A percentile compares a stretch with the other conserved stretches of the same genome.
These are phyloP conservation scores for Bathelium albidoporum DNA, from an alignment of 495 filamentous ascomycete species.

Conservation along the genomic window DNA sequence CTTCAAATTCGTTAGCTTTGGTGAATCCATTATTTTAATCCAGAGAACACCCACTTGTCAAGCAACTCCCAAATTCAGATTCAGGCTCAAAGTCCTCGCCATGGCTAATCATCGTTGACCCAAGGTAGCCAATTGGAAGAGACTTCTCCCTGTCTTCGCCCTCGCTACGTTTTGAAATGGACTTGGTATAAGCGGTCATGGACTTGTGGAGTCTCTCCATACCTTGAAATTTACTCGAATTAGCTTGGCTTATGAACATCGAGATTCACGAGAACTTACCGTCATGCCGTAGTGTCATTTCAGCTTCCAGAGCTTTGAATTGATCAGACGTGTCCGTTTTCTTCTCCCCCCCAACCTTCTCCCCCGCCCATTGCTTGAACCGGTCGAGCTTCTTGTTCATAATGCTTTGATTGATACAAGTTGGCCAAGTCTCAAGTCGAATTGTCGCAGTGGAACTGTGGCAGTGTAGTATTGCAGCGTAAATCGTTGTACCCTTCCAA, in stretches of 20 bases:
- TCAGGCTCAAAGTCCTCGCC: slow-evolving; percentile 89
- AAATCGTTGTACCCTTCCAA: background rate
- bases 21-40: background rate
- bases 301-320: slow-evolving; percentile 84
- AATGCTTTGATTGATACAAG: slow-evolving; percentile 3
- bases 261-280: slow-evolving; percentile 42
- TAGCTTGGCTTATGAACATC: background rate
- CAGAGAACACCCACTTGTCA: slow-evolving; percentile 52
- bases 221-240: slow-evolving; percentile 39
- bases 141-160: slow-evolving; percentile 77
- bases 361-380: slow-evolving; percentile 96
- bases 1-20: slow-evolving; percentile 11
- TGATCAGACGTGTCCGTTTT: slow-evolving; percentile 85
- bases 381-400: slow-evolving; percentile 94
- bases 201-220: slow-evolving; percentile 87
- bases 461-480: background rate
- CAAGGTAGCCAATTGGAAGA: slow-evolving; percentile 69
- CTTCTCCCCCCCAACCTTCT: slow-evolving; percentile 89
- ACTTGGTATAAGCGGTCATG: slow-evolving; percentile 83
- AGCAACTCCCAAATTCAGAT: slow-evolving; percentile 85
- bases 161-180: slow-evolving; percentile 76
- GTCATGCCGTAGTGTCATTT: slow-evolving; percentile 87
- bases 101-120: slow-evolving; percentile 78
- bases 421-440: background rate
- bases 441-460: background rate